phyloP scores from a whole-genome alignment of 495 filamentous ascomycete species.

The Oleoguttula mirabilis region DNA sequence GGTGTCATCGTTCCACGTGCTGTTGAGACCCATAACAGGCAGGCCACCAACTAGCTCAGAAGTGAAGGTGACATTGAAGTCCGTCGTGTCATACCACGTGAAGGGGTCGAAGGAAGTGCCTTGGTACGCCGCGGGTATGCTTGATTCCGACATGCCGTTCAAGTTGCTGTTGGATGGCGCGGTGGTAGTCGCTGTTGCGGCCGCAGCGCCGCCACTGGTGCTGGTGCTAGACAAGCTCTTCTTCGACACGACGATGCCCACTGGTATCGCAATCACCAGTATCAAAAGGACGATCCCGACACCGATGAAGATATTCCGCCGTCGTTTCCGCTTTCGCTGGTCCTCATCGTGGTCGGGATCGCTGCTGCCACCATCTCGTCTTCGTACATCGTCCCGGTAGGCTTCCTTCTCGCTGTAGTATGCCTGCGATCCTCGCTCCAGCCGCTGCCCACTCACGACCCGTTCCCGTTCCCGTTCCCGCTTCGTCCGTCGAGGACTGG shows the following conservation, averaged over 20 bases:
- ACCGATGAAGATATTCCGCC: conserved; percentile 34
- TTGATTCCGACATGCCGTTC: conserved; percentile 43
- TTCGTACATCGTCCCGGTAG: conserved; percentile 23
- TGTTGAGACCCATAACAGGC: conserved; percentile 78
- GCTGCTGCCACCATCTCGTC: conserved; percentile 21
- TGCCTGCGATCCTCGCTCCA: conserved; percentile 26
- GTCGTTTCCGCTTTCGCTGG: conserved; percentile 22
- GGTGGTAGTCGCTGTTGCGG: conserved; percentile 23
- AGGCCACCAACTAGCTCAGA: conserved; percentile 71
- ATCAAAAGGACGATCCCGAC: conserved; percentile 48
- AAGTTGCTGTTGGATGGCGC: conserved; percentile 46
- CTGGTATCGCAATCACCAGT: conserved; percentile 59
- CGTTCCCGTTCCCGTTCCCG: conserved; percentile 22
- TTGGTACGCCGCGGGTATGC: conserved; percentile 54
- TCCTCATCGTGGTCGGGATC: conserved; percentile 24
- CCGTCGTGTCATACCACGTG: conserved; percentile 80
- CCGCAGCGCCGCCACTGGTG: conserved; percentile 1
- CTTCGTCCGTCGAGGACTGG: conserved; percentile 7
- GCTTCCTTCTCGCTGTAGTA: conserved; percentile 24
- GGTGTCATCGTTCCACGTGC: conserved; percentile 73
- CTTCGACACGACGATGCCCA: conserved; percentile 60
- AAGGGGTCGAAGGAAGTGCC: conserved; percentile 81
- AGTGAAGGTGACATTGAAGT: conserved; percentile 93
- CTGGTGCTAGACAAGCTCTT: conserved; percentile 37
- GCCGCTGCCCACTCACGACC: conserved; percentile 28